Percentiles rank a stretch among this genome's conserved stretches.
Conservation (phyloP, 208 protist genomes). For the Wallacemonas sp. region DNA sequence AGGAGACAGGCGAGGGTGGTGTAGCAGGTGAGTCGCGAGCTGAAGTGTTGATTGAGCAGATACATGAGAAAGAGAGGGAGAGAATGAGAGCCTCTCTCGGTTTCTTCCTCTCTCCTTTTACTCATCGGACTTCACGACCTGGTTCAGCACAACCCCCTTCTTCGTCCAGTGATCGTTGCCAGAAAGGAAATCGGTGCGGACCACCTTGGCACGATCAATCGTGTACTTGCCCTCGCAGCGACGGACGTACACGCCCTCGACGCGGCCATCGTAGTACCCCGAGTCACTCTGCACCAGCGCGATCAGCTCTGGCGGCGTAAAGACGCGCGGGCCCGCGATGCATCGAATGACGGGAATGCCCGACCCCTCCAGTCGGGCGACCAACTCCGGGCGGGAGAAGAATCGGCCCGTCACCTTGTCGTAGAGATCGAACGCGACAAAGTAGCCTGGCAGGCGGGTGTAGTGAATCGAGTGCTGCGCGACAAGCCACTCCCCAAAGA, state of each 20-base stretch:
- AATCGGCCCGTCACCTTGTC: conserved; percentile 22
- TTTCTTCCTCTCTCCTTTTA: neutral
- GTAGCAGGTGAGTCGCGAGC: neutral
- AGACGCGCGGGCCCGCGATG: conserved; percentile 4
- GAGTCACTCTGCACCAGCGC: conserved; percentile 15
- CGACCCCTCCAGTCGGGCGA: conserved; percentile 19
- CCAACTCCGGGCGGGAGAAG: conserved; percentile 19
- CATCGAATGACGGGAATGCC: conserved; percentile 20
- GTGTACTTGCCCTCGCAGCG: conserved; percentile 20
- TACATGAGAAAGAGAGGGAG: neutral
- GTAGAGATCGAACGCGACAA: conserved; percentile 49
- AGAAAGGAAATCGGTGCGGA: conserved; percentile 19
- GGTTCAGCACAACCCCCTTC: conserved; percentile 23
- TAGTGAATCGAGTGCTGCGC: conserved; percentile 40
- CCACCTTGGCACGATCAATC: conserved; percentile 22
- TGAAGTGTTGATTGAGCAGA: neutral
- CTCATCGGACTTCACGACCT: neutral
- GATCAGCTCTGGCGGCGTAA: conserved; percentile 7
- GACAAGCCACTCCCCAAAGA: conserved; percentile 48
- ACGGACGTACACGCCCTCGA: conserved; percentile 23
- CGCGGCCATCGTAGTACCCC: conserved; percentile 22
- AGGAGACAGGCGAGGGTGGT: neutral
- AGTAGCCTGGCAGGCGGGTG: conserved; percentile 29
- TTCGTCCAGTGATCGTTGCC: conserved; percentile 30
- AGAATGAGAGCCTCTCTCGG: neutral